Evolutionary conservation across 228 moss, liverwort and hornwort species (phyloP).

Genomic region (Sphagnum magellanicum): DNA sequence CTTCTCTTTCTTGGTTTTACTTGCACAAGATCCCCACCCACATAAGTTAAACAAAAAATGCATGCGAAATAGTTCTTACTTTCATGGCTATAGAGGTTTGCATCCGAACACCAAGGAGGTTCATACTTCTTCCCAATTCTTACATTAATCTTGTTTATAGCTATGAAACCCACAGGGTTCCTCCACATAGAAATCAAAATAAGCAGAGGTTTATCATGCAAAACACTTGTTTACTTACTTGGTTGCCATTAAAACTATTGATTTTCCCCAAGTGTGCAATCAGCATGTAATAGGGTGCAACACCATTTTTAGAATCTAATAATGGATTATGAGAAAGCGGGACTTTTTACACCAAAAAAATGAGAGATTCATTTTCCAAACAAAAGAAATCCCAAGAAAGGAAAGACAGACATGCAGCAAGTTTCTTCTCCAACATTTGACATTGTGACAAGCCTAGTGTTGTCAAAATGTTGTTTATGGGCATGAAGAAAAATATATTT

Average conservation of each 20-base stretch:
- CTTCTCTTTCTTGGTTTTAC: constrained; percentile 88
- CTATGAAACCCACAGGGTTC: too few species aligned
- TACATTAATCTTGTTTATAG: too few species aligned
- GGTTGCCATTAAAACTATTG: constrained; percentile 81
- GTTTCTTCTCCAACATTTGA: not conserved
- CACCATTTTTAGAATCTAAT: constrained; percentile 36
- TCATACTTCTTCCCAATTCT: too few species aligned
- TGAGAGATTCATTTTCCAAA: not conserved
- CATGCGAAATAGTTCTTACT: not conserved
- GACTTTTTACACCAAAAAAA: constrained; percentile 47
- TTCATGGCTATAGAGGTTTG: not conserved
- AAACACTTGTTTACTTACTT: constrained; percentile 21
- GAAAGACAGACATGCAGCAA: too few species aligned
- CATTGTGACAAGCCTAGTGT: not conserved
- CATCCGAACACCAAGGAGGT: too few species aligned
- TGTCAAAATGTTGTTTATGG: not conserved
- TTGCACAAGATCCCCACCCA: constrained; percentile 30
- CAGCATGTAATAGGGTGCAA: constrained; percentile 68
- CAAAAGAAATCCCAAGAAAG: not conserved
- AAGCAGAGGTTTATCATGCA: too few species aligned
- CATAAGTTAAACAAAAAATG: not conserved
- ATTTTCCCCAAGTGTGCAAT: constrained; percentile 79
- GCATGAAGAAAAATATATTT: too few species aligned
- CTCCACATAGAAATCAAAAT: too few species aligned
- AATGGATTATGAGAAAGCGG: constrained; percentile 84